A percentile compares a stretch with the other conserved stretches of the same genome.
phyloP scores from a whole-genome alignment of 495 filamentous ascomycete genomes.

The Tuber brumale region DNA sequence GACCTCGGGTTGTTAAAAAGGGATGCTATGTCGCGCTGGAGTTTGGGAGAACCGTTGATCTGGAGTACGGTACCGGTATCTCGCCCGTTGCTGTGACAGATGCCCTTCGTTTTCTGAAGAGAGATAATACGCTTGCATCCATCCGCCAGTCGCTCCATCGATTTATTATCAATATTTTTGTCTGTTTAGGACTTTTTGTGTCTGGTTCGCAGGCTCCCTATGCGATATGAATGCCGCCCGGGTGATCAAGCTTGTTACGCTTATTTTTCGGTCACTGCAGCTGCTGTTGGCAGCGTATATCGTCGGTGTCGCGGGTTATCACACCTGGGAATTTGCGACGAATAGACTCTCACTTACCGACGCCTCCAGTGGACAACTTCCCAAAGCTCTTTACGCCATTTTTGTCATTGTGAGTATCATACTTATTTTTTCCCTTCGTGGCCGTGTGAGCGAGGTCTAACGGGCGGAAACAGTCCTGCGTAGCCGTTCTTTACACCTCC shows the following conservation, averaged over 20 bases:
- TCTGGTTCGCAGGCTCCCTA: not conserved
- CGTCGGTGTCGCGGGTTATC: constrained; percentile 26
- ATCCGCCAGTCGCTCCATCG: not conserved
- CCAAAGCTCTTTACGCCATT: constrained; percentile 17
- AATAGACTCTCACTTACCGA: constrained; percentile 11
- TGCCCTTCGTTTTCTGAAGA: not conserved
- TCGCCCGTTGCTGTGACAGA: not conserved
- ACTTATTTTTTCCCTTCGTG: not conserved
- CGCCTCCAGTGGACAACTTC: constrained; percentile 6
- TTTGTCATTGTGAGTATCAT: constrained; percentile 19
- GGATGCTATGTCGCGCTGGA: not conserved
- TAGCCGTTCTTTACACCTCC: constrained; percentile 21
- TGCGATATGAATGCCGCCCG: constrained; percentile 10
- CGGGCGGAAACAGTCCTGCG: constrained; percentile 6
- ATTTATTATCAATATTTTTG: not conserved
- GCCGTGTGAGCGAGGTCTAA: constrained; percentile 7
- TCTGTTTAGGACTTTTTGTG: not conserved
- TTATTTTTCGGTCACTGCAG: constrained; percentile 22
- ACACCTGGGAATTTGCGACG: constrained; percentile 20
- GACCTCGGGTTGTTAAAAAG: not conserved
- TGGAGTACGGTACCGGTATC: no score
- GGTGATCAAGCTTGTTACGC: constrained; percentile 9
- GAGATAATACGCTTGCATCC: not conserved
- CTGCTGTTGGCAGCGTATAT: constrained; percentile 18
- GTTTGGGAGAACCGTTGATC: not conserved